Base-by-base conservation (phyloP, 805 yeast species). In the Candida wancherniae region DNA sequence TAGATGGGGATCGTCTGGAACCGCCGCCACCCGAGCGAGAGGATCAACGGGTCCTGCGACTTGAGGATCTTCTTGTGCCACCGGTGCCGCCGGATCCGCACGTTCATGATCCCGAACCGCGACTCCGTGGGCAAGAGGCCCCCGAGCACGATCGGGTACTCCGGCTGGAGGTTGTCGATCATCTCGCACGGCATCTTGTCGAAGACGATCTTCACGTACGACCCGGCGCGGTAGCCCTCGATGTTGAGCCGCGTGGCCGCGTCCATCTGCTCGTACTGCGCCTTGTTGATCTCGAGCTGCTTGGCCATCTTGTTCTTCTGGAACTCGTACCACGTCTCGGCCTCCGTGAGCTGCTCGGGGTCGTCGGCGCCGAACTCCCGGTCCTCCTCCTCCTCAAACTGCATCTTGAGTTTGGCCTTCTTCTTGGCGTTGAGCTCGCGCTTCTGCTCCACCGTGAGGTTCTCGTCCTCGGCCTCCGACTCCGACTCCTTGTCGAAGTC, bases 51-150 rank as follows among this genome's bases (percentile, higher is more conserved):
- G 62, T 92, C 99, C 53, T 86, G 94, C 7, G 97, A 77, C 59
- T 92, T 92, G 48, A 92, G 69, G 37, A 94, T 85, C 71, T 87
- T 87, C 55, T 87, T 90, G 62, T 92, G 97, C 99, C 99, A 92
- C 67, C 98, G 79, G 57, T 92, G 99, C 61, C 96, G 80, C 76
- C 96, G 87, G 39, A 92, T 77, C 64, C 97, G 77, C 28, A 85
- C 96, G 53, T 85, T 90, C 63, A 87, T 69, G 51, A 84, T 81
- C 5, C 98, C 99, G 54, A 88, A 90, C 51, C 94, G 72, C 36
- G 87, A 82, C 55, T 92, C 99, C 4, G 95, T 85, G 21, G 92
- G 77, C 37, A 90, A 65, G 36, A 92, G 64, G 3, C 97, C 97
- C 37, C 99, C 99, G 47, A 94, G 62, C 11, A 92, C 74, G 17